Base-by-base conservation (phyloP, 1,139 yeast genomes). In the Hemisphaericaspora xylanilytica region DNA sequence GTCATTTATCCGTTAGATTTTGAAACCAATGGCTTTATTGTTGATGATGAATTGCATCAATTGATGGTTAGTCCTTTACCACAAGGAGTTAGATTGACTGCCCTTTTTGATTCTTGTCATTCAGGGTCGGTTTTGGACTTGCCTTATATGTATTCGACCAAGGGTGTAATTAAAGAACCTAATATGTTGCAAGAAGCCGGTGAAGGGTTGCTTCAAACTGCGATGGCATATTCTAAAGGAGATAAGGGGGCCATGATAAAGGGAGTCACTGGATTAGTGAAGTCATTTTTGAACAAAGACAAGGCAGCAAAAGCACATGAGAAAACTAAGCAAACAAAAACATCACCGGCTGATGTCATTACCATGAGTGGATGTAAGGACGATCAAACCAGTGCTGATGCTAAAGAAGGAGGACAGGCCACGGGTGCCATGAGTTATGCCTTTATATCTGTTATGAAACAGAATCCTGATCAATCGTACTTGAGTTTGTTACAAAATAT, bases 341-440 rank as follows among this genome's bases (percentile, higher is more conserved):
- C 87, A 44, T 81, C 95, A 0, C 85, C 95, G 2, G 96, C 96
- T 1, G 97, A 90, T 64, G 90, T 86, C 28, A 78, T 90, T 26
- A 78, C 85, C 62, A 71, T 90, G 41, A 82, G 94, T 9, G 97
- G 97, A 9, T 89, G 97, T 55, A 88, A 87, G 62, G 97, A 90
- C 62, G 80, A 82, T 43, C 97, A 73, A 51, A 78, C 84, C 9
- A 70, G 78, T 42, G 96, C 96, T 5, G 96, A 88, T 59, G 85
- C 97, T 1, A 69, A 68, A 20, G 90, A 85, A 55, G 80, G 78
- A 37, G 95, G 96, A 18, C 66, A 65, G 32, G 80, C 85, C 32
- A 88, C 96, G 0, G 97, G 97, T 42, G 97, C 97, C 16, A 87
- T 90, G 95, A 85, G 95, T 36, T 88, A 84, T 73, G 85, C 97